Conservation (phyloP, 352 stramenopile species). For the Globisporangium abappressorium region DNA sequence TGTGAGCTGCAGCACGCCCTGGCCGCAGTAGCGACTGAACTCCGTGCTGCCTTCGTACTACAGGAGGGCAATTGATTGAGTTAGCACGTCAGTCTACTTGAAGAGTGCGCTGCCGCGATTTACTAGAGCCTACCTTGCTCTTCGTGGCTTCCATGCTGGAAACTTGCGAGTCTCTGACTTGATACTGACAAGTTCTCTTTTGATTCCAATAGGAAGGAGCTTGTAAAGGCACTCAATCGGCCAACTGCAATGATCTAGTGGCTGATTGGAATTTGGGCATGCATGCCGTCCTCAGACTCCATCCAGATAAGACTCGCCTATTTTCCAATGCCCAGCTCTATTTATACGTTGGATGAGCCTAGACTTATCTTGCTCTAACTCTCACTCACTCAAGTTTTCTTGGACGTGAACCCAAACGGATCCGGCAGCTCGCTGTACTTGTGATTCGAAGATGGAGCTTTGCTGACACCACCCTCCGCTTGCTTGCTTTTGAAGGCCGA, state of each 20-base stretch:
- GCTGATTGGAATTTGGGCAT: background rate
- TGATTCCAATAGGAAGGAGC: background rate
- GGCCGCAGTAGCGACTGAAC: constrained; percentile 62
- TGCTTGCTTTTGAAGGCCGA: constrained; percentile 3
- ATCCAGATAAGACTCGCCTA: constrained; percentile 4
- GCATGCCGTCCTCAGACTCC: background rate
- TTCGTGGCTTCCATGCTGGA: constrained; percentile 15
- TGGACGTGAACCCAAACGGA: constrained; percentile 65
- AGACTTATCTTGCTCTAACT: background rate
- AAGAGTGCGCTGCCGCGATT: background rate
- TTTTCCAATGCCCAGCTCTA: constrained; percentile 3
- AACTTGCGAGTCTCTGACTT: background rate
- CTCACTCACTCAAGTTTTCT: constrained; percentile 24
- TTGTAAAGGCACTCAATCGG: background rate
- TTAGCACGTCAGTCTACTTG: background rate
- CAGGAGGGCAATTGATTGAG: background rate
- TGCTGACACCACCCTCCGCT: background rate
- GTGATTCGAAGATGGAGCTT: constrained; percentile 16
- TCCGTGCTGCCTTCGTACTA: constrained; percentile 58
- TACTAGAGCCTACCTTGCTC: constrained; percentile 10
- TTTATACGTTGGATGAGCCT: constrained; percentile 15
- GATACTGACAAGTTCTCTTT: background rate
- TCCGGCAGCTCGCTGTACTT: constrained; percentile 61
- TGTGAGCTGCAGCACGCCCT: constrained; percentile 47
- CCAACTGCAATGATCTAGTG: background rate